These are phyloP conservation scores for Wickerhamomyces sydowiorum DNA, from an alignment of 805 yeast species.

Conservation along the genomic window DNA sequence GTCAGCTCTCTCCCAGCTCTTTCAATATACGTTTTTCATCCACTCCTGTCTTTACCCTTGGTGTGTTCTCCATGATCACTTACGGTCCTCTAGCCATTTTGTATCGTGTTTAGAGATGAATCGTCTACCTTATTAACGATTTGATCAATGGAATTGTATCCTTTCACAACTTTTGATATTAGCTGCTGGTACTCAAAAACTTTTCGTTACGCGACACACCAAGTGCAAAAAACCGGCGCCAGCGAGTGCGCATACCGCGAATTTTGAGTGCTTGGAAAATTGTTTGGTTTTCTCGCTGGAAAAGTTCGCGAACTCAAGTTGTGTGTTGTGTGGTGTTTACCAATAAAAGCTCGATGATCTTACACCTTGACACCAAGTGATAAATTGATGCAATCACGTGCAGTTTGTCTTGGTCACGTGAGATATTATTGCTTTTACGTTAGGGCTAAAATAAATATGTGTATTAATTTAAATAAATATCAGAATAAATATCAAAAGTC, in stretches of 20 bases:
- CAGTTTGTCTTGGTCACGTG: too few species aligned
- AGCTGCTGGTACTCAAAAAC: not conserved
- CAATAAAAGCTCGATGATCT: too few species aligned
- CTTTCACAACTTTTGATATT: not conserved
- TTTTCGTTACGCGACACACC: not conserved
- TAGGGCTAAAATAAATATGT: not conserved
- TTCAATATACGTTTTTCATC: not conserved
- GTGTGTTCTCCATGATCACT: constrained; percentile 5
- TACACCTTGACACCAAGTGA: too few species aligned
- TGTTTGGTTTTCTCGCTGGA: too few species aligned
- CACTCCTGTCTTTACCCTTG: not conserved
- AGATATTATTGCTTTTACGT: too few species aligned
- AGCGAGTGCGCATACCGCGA: too few species aligned
- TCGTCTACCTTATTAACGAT: not conserved
- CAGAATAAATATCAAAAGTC: not conserved
- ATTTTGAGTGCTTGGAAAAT: too few species aligned
- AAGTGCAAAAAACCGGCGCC: too few species aligned
- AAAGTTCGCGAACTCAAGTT: too few species aligned
- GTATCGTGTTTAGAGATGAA: constrained; percentile 1
- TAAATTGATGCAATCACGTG: too few species aligned
- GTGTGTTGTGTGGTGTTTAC: too few species aligned
- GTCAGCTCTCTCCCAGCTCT: not conserved
- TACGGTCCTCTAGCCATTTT: constrained; percentile 29
- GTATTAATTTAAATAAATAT: too few species aligned
- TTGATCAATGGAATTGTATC: not conserved